A percentile compares a stretch with the other conserved stretches of the same genome.
These are phyloP conservation scores for Nakazawaea anatomiae DNA, from an alignment of 805 yeast genomes.

Conservation along the genomic window DNA sequence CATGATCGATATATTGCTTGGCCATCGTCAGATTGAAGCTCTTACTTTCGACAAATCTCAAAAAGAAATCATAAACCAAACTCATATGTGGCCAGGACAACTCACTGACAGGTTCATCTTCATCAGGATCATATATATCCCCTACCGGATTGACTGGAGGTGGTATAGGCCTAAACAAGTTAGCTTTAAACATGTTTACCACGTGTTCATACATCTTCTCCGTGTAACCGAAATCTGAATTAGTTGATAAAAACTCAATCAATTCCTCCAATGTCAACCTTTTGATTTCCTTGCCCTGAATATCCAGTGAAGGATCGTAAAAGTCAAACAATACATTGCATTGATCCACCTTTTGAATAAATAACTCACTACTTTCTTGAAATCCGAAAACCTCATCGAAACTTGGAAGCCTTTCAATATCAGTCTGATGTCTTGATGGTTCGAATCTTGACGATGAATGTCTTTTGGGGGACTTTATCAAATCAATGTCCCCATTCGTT, in stretches of 20 bases:
- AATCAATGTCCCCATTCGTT: slow-evolving; percentile 66
- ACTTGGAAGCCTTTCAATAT: slow-evolving; percentile 69
- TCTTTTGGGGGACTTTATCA: slow-evolving; percentile 80
- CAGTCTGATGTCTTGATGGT: slow-evolving; percentile 58
- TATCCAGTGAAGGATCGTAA: slow-evolving; percentile 85
- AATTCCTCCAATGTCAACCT: slow-evolving; percentile 82
- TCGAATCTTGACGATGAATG: slow-evolving; percentile 92
- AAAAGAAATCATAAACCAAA: slow-evolving; percentile 88
- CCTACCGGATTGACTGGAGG: slow-evolving; percentile 98
- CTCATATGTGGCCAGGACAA: slow-evolving; percentile 99
- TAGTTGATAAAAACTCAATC: slow-evolving; percentile 70
- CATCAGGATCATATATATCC: slow-evolving; percentile 95
- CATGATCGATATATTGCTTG: slow-evolving; percentile 89
- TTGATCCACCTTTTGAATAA: slow-evolving; percentile 85
- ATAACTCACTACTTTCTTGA: slow-evolving; percentile 72
- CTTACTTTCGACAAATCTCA: slow-evolving; percentile 88
- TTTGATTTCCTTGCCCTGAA: slow-evolving; percentile 89
- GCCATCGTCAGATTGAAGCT: slow-evolving; percentile 93
- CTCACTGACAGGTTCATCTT: slow-evolving; percentile 95
- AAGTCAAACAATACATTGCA: slow-evolving; percentile 94
- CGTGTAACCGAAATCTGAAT: slow-evolving; percentile 77
- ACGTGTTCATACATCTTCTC: slow-evolving; percentile 88
- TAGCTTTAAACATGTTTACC: slow-evolving; percentile 81
- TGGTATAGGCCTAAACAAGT: slow-evolving; percentile 92
- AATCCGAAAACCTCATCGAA: slow-evolving; percentile 82